These are phyloP conservation scores for Pyrenophora seminiperda DNA, from an alignment of 2,329 filamentous ascomycete species.

Conservation along the genomic window DNA sequence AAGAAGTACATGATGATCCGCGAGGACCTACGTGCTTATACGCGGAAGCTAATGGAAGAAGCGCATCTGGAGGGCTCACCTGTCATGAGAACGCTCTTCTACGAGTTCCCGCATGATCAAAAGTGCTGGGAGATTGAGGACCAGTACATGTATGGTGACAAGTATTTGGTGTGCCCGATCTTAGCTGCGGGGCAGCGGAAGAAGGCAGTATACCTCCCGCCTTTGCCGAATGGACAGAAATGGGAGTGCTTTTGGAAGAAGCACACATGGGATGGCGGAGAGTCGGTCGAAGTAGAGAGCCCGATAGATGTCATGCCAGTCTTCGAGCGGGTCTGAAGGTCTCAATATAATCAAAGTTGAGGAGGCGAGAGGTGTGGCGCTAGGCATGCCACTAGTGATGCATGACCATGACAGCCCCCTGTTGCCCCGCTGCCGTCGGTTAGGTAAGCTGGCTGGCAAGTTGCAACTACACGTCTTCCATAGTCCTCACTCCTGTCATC, in stretches of 20 bases:
- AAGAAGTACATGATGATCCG: slow-evolving; percentile 63
- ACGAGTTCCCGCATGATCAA: slow-evolving; percentile 64
- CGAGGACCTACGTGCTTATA: slow-evolving; percentile 64
- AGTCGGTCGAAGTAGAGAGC: slow-evolving; percentile 50
- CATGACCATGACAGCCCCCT: too few relatives aligned
- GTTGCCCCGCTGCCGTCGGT: not conserved
- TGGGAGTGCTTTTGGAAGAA: slow-evolving; percentile 53
- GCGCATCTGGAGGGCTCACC: slow-evolving; percentile 66
- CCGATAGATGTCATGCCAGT: slow-evolving; percentile 57
- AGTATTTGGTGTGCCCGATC: slow-evolving; percentile 64
- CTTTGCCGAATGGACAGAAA: slow-evolving; percentile 29
- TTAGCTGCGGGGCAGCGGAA: slow-evolving; percentile 55
- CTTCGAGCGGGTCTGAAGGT: slow-evolving; percentile 38
- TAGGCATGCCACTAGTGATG: too few relatives aligned
- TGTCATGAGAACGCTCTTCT: slow-evolving; percentile 67
- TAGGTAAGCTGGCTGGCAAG: not conserved
- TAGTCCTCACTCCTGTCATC: not conserved
- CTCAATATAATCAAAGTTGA: too few relatives aligned
- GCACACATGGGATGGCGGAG: slow-evolving; percentile 47
- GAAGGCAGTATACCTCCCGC: slow-evolving; percentile 60
- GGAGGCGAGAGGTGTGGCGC: too few relatives aligned
- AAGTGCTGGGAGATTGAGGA: slow-evolving; percentile 62
- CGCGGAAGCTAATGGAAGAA: slow-evolving; percentile 61
- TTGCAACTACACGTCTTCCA: not conserved
- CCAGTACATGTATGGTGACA: slow-evolving; percentile 68